Conservation (phyloP, 2,329 filamentous ascomycete species). For the Colletotrichum melonis region DNA sequence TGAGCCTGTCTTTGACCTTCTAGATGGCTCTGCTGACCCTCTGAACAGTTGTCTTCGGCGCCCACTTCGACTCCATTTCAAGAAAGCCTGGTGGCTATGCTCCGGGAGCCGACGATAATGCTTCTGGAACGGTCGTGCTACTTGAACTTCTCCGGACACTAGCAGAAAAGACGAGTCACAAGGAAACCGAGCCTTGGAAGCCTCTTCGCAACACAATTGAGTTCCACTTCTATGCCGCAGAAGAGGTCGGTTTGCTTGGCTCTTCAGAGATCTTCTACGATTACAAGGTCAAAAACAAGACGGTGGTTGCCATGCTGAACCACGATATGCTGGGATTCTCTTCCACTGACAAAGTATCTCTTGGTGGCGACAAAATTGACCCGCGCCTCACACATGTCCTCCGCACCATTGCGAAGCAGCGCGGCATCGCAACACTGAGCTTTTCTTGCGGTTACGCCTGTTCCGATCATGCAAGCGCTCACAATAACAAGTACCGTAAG, state of each 20-base stretch:
- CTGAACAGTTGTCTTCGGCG: not conserved
- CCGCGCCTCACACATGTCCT: not conserved
- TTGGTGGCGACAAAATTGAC: not conserved
- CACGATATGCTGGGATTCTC: not conserved
- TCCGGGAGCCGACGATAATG: not conserved
- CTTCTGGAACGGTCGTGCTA: not conserved
- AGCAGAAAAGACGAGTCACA: not conserved
- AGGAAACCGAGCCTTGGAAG: not conserved
- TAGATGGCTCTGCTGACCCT: not conserved
- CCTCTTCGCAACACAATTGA: not conserved
- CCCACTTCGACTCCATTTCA: not conserved
- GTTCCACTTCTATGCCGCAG: not conserved
- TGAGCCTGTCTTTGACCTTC: not conserved
- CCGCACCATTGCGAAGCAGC: not conserved
- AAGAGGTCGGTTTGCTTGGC: not conserved
- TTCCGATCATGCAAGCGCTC: not conserved
- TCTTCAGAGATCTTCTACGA: not conserved
- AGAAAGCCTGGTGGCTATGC: not conserved
- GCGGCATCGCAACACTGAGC: not conserved
- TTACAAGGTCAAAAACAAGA: not conserved
- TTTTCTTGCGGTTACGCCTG: not conserved
- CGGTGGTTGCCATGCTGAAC: not conserved
- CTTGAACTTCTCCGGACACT: not conserved
- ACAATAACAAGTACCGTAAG: not conserved
- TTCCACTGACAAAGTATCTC: not conserved